Percentiles rank a stretch among this genome's conserved stretches.
Evolutionary conservation across 2,329 filamentous ascomycete genomes (phyloP).

Genomic region (Gnomoniopsis smithogilvyi): DNA sequence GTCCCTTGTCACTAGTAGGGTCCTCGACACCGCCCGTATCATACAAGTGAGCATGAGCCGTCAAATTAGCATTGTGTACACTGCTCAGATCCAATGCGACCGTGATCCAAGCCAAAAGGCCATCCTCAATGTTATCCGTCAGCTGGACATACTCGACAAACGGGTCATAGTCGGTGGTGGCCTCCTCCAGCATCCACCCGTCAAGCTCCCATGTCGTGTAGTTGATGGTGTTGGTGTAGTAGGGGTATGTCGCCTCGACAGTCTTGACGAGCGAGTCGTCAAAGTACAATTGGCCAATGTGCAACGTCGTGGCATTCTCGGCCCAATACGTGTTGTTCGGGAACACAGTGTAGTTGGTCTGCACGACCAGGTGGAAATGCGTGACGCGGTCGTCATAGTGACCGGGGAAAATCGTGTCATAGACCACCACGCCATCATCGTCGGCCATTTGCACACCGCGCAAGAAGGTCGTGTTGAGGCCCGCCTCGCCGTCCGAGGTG

Average conservation of each 20-base stretch:
- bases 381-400: conserved; percentile 37
- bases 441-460: conserved; percentile 46
- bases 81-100: conserved; percentile 3
- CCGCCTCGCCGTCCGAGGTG: conserved; percentile 26
- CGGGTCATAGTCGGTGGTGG: conserved; percentile 37
- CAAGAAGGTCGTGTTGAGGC: conserved; percentile 41
- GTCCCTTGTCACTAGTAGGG: background rate
- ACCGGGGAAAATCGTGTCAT: conserved; percentile 45
- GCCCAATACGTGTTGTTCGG: conserved; percentile 35
- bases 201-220: conserved; percentile 27
- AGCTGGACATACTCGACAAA: conserved; percentile 43
- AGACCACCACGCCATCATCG: conserved; percentile 43
- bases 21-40: conserved; percentile 1
- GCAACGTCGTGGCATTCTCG: conserved; percentile 30
- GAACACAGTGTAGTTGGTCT: conserved; percentile 31
- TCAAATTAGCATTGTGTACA: conserved; percentile 1
- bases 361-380: conserved; percentile 40
- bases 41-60: background rate
- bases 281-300: conserved; percentile 42
- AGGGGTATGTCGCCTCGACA: conserved; percentile 34
- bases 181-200: conserved; percentile 28
- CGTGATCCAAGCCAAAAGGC: conserved; percentile 17
- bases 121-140: conserved; percentile 1
- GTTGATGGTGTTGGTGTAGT: conserved; percentile 33
- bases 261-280: conserved; percentile 33